Base-by-base conservation (phyloP, 169 alveolate species). In the Amoebophrya sp. region DNA sequence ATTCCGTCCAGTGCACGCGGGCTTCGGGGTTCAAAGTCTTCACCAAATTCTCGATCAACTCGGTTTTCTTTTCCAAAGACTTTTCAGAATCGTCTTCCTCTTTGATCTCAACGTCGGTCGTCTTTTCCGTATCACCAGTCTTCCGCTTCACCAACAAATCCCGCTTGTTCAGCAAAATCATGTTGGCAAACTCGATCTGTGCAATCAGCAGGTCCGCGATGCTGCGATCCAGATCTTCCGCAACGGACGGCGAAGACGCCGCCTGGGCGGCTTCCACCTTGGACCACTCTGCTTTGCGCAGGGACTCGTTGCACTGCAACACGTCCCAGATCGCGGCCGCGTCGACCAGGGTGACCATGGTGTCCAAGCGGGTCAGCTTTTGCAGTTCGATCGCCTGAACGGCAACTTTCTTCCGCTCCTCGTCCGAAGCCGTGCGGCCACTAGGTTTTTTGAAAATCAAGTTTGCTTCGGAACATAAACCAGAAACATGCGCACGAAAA, bases 171-270 rank as follows among this genome's bases (percentile, higher is more conserved):
- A 91, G 77, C 55, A 91, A 39, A 0, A 91, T 39, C 54, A 91
- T 23, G 54, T 91, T 91, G 39, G 93, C 93, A 38, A 88, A 88
- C 77, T 91, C 91, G 32, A 88, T 40, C n/a, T 47, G 91, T 14
- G 83, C 93, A 3, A 40, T 66, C 0, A 92, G 77, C 40, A 92
- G 47, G 1, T 33, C 35, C 32, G 90, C 92, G 32, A 92, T 89
- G 90, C 32, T 89, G n/a, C 90, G 93, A 66, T 7, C 83, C 12
- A 25, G 35, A n/a, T 66, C 83, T 25, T 25, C 32, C 29, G 35
- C 12, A 7, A 7, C 10, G 35, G 83, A 7, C 35, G 29, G 1
- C 54, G 54, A 41, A 2, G 54, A 12, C 54, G 23, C 23, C 54
- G 83, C 83, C 35, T 12, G 83, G 7, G 38, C 35, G 35, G 83